phyloP scores from a whole-genome alignment of 73 alveolate species.

The Tetrahymena elliotti region DNA sequence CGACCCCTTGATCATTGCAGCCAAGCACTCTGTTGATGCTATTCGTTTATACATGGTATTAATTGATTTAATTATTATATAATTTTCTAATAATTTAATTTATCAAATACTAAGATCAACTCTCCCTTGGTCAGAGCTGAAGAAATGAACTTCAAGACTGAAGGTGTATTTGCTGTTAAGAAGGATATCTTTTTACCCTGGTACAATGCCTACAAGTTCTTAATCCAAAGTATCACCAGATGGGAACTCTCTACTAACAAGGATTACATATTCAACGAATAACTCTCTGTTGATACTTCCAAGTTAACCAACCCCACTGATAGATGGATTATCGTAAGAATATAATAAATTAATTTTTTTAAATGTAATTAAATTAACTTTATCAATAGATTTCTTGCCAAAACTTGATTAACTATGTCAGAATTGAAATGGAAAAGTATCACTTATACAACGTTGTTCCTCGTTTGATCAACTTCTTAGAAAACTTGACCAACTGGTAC shows the following conservation, averaged over 20 bases:
- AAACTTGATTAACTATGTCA: constrained; percentile 81
- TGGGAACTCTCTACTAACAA: constrained; percentile 70
- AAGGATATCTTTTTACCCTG: constrained; percentile 96
- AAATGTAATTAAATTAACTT: not conserved
- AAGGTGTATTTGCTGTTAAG: constrained; percentile 84
- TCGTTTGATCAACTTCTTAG: constrained; percentile 76
- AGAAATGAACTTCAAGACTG: constrained; percentile 69
- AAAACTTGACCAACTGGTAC: constrained; percentile 93
- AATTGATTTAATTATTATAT: not conserved
- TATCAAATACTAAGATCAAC: constrained; percentile 30
- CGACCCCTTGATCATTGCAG: constrained; percentile 84
- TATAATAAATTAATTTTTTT: not conserved
- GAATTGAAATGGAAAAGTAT: constrained; percentile 90
- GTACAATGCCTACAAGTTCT: constrained; percentile 95
- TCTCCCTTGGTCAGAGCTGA: constrained; percentile 96
- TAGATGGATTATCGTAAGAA: constrained; percentile 90
- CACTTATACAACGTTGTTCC: constrained; percentile 87
- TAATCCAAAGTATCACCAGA: constrained; percentile 88
- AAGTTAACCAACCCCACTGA: constrained; percentile 75
- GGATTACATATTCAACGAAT: constrained; percentile 70
- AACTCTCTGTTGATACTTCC: constrained; percentile 6
- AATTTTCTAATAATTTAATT: not conserved
- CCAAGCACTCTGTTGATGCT: constrained; percentile 86
- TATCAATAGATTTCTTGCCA: constrained; percentile 15
- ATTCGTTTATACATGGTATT: constrained; percentile 73